These are phyloP conservation scores for Podila clonocystis DNA, from an alignment of 192 early-diverging fungal genomes.

Conservation along the genomic window DNA sequence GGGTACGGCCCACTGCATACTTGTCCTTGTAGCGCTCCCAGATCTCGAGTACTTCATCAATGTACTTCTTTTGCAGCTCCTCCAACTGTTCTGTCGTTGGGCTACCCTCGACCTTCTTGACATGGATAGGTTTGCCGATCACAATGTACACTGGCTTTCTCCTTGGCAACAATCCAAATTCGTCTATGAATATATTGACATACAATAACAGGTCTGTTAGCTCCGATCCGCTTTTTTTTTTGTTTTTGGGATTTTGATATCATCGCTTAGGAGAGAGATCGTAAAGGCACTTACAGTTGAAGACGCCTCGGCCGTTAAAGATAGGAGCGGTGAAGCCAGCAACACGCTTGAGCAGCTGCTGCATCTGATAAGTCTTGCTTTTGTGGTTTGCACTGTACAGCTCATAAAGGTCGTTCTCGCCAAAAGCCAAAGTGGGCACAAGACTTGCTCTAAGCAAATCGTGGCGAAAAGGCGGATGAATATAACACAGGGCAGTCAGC, in stretches of 20 bases:
- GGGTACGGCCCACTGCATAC: conserved; percentile 67
- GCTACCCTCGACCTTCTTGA: conserved; percentile 51
- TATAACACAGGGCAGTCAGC: neutral
- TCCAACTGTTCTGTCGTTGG: conserved; percentile 68
- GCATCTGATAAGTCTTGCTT: conserved; percentile 67
- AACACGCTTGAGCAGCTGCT: conserved; percentile 70
- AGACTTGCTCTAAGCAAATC: conserved; percentile 63
- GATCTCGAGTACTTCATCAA: conserved; percentile 66
- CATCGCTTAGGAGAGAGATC: conserved; percentile 17
- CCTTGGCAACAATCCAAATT: conserved; percentile 57
- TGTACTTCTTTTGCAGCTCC: conserved; percentile 71
- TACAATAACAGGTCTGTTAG: no score
- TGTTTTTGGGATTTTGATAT: no score
- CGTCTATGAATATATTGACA: conserved; percentile 43
- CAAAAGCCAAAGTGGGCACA: conserved; percentile 91
- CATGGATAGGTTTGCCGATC: conserved; percentile 74
- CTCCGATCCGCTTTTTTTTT: no score
- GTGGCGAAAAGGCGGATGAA: neutral
- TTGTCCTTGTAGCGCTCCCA: conserved; percentile 78
- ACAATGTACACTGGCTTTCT: conserved; percentile 59
- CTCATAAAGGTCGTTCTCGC: conserved; percentile 91
- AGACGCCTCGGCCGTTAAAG: conserved; percentile 86
- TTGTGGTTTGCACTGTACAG: conserved; percentile 74
- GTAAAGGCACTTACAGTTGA: conserved; percentile 72
- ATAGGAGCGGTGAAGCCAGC: conserved; percentile 78